Evolutionary conservation across 306 rosid species (phyloP).

Genomic region (Comarum palustre): DNA sequence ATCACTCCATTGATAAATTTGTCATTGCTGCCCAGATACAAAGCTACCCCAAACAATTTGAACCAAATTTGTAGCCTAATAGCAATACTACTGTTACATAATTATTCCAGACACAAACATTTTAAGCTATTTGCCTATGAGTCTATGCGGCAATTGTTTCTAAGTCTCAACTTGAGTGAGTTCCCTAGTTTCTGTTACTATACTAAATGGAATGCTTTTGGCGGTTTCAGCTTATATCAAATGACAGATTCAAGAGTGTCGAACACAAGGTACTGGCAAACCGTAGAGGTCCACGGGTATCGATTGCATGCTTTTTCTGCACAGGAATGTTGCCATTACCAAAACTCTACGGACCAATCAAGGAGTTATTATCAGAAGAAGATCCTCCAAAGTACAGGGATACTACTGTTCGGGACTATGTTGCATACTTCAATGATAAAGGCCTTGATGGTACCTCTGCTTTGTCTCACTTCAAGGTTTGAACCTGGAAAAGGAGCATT

Average conservation of each 20-base stretch:
- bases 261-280: conserved; percentile 34
- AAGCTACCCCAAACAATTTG: not conserved
- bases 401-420: not conserved
- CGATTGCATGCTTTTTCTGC: not conserved
- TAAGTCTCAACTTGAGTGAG: not conserved
- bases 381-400: conserved; percentile 16
- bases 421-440: not conserved
- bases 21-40: not conserved
- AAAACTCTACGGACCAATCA: not conserved
- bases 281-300: conserved; percentile 8
- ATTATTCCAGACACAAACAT: not conserved
- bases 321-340: not conserved
- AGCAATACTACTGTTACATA: not conserved
- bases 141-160: not conserved
- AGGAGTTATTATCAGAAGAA: conserved; percentile 8
- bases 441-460: conserved; percentile 9
- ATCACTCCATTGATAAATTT: not conserved
- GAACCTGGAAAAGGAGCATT: not conserved
- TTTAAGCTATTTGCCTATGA: not conserved
- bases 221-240: conserved; percentile 18
- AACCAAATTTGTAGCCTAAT: not conserved
- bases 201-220: not conserved
- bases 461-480: not conserved
- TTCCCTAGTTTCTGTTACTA: not conserved
- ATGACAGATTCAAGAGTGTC: conserved; percentile 45